Base-by-base conservation (phyloP, 1,139 yeast genomes). In the Torulaspora pretoriensis region DNA sequence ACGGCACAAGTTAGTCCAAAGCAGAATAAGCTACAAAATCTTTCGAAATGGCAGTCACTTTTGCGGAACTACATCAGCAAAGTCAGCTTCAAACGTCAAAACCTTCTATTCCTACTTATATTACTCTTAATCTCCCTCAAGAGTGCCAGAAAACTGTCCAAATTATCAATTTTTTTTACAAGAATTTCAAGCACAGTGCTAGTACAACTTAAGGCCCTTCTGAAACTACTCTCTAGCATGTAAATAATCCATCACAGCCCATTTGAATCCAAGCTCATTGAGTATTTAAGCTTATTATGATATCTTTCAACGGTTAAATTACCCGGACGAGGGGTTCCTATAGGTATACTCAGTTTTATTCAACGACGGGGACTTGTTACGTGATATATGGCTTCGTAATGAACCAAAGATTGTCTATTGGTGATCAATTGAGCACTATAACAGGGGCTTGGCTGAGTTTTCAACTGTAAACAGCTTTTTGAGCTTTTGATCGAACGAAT, bases 171-270 rank as follows among this genome's bases (percentile, higher is more conserved):
- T 7, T 35, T 31, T 38, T 13, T 46, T 12, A 14, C 24, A 7
- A 19, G 9, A 14, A 16, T 32, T 23, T 37, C 36, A 16, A 40
- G 34, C 23, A 19, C 38, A 22, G 30, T 45, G 13, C 7, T 32
- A 8, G 43, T 49, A 24, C 46, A 47, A 13, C 30, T 48, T 12
- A 30, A 35, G 24, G 39, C 38, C 28, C 23, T 46, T 12, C 29
- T 48, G 13, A 46, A 40, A 26, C 40, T 48, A 22, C 45, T 48
- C 16, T 43, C 50, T 13, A 48, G 47, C 44, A 39, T 48, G 17
- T 48, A 42, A 35, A 30, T 32, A 29, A 24, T 8, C 23, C 9
- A 6, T 14, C n/a, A 13, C 17, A 9, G 30, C 8, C 13, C 9
- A n/a, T 24, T 23, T n/a, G n/a, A 14, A 7, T 10, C 24, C 3